Evolutionary conservation across 306 rosid genomes (phyloP).

Genomic region (Lathyrus sativus): DNA sequence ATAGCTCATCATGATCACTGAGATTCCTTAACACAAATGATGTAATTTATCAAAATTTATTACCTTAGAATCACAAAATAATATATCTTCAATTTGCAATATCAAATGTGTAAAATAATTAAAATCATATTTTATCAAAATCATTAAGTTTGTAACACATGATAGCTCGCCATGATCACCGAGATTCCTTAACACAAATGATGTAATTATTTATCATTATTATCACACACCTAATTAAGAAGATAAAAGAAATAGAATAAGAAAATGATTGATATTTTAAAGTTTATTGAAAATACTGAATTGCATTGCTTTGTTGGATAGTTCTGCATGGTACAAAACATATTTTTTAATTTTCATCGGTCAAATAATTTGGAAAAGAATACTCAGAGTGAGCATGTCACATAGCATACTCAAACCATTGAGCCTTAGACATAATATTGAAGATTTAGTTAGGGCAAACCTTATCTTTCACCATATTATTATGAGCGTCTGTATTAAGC

Average conservation of each 20-base stretch:
- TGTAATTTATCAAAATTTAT: neutral
- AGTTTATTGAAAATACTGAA: neutral
- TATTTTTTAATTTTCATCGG: slow-evolving; percentile 31
- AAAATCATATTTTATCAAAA: slow-evolving; percentile 27
- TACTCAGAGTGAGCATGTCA: slow-evolving; percentile 26
- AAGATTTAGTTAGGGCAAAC: slow-evolving; percentile 52
- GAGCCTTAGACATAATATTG: slow-evolving; percentile 35
- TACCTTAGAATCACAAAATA: slow-evolving; percentile 32
- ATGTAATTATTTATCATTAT: slow-evolving; percentile 26
- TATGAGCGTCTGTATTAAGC: slow-evolving; percentile 99
- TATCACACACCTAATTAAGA: slow-evolving; percentile 1
- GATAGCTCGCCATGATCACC: slow-evolving; percentile 8
- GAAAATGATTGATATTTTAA: slow-evolving; percentile 25
- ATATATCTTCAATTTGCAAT: slow-evolving; percentile 24
- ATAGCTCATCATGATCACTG: slow-evolving; percentile 6
- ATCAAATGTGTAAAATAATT: slow-evolving; percentile 27
- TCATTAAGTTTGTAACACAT: slow-evolving; percentile 18
- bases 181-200: slow-evolving; percentile 28
- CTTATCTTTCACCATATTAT: slow-evolving; percentile 96
- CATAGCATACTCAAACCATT: slow-evolving; percentile 8
- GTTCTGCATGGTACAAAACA: slow-evolving; percentile 30
- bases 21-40: slow-evolving; percentile 29
- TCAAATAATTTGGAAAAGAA: slow-evolving; percentile 31
- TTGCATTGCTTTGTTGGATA: slow-evolving; percentile 28
- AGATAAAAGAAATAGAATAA: slow-evolving; percentile 20